Evolutionary conservation across 1,284 basidiomycete species (phyloP), one percentile per base, ranked within the genome.

Genomic region (Papiliotrema flavescens): DNA sequence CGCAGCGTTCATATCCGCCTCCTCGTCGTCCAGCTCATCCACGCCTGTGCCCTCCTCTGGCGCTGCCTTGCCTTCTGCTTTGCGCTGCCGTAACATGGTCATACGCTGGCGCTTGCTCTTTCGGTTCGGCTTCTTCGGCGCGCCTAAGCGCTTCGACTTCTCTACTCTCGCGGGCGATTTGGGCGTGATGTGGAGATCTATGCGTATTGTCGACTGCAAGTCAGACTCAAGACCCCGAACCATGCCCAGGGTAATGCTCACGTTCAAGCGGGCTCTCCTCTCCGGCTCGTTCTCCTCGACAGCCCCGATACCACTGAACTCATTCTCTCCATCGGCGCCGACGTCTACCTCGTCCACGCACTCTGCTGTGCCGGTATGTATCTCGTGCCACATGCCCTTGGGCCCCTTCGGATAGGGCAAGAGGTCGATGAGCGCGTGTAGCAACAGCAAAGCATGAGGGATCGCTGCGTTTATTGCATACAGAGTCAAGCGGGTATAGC

Each of bases 391-490:
- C 83, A 65, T 89, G 83, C 59, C 84, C 79, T 49, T 76, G 63
- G 63, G 61, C 4, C 71, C 70, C 26, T 54, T 42, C 0, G 84
- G 67, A 68, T 82, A 90, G 0, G 90, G 89, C 20, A 94, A 80
- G 49, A 88, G 84, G 9, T 83, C 79, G 1, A 90, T 85, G 6
- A 94, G 78, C 17, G 89, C 86, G 15, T 86, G 81, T 5, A 84
- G 77, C 2, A 94, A 80, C 37, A 85, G 82, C 26, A 89, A 75
- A 15, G 90, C 82, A 65, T 88, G 88, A 1, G 90, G 89, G 51
- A 94, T 91, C 0, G 90, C 90, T 2, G 91, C 89, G 23, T 88
- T 87, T 81, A 93, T 85, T 1, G 90, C 90, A 61, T 83, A 85
- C 28, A 94, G 78, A 70, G 86, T 83, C 22, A 94, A 71, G 2